Conservation (phyloP, 2,329 filamentous ascomycete species). For the Diaporthe longicolla region DNA sequence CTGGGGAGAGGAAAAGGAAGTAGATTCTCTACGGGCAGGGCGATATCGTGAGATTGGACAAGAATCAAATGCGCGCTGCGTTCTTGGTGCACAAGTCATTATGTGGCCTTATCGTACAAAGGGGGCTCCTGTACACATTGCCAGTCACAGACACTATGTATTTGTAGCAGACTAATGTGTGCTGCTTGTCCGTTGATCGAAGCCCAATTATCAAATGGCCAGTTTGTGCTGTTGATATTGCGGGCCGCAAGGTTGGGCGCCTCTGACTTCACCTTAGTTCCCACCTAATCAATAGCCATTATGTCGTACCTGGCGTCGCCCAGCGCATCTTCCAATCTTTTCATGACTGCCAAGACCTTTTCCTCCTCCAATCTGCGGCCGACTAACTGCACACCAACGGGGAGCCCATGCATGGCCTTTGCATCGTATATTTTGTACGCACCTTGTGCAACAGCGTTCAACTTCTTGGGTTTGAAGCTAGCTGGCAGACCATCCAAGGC, state of each 20-base stretch:
- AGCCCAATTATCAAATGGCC: slow-evolving; percentile 40
- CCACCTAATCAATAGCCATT: slow-evolving; percentile 61
- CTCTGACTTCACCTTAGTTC: slow-evolving; percentile 58
- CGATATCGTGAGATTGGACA: background rate
- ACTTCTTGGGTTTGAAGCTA: slow-evolving; percentile 70
- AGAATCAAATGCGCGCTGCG: too few species aligned
- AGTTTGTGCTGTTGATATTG: background rate
- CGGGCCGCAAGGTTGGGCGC: slow-evolving; percentile 62
- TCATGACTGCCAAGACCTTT: slow-evolving; percentile 87
- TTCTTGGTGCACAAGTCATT: too few species aligned
- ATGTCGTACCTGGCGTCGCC: slow-evolving; percentile 68
- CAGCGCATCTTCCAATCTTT: slow-evolving; percentile 81
- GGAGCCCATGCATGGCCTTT: slow-evolving; percentile 85
- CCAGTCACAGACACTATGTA: background rate
- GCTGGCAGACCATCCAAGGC: slow-evolving; percentile 75
- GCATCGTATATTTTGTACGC: slow-evolving; percentile 91
- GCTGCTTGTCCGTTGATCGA: background rate
- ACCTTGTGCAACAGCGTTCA: slow-evolving; percentile 85
- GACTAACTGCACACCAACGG: slow-evolving; percentile 88
- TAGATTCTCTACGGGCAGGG: too few species aligned
- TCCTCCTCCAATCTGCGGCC: slow-evolving; percentile 87
- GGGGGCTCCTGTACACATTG: background rate
- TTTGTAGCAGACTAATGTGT: background rate
- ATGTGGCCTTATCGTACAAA: background rate
- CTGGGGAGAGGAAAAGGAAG: background rate